A percentile compares a stretch with the other conserved stretches of the same genome.
phyloP scores from a whole-genome alignment of 2,329 filamentous ascomycete species.

The Teratosphaeria zuluensis region DNA sequence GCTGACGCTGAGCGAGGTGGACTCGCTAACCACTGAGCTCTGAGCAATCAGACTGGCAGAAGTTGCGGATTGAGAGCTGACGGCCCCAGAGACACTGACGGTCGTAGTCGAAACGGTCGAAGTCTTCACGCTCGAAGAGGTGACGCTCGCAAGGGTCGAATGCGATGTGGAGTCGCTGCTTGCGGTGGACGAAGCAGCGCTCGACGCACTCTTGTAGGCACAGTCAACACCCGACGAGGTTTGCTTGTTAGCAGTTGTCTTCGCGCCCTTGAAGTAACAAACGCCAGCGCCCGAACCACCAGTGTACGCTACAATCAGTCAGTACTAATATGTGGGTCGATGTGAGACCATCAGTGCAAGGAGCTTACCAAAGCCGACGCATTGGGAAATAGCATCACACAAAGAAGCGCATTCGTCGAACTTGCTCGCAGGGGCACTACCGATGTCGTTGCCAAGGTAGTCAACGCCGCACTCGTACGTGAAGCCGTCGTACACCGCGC shows the following conservation, averaged over 20 bases:
- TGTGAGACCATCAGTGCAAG: too few relatives aligned
- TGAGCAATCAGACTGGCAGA: neutral
- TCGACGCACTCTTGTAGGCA: neutral
- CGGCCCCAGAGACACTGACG: neutral
- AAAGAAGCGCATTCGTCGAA: slow-evolving; percentile 4
- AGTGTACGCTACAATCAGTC: neutral
- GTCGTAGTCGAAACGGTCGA: neutral
- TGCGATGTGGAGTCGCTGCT: neutral
- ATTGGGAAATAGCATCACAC: slow-evolving; percentile 7
- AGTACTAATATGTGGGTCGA: too few relatives aligned
- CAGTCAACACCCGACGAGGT: neutral
- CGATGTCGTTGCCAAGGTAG: neutral
- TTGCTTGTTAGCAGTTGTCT: neutral
- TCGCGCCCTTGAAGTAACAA: slow-evolving; percentile 1
- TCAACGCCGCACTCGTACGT: slow-evolving; percentile 2
- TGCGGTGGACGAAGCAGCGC: neutral
- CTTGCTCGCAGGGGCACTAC: neutral
- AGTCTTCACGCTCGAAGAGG: neutral
- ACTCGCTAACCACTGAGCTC: too few relatives aligned
- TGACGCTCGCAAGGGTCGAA: neutral
- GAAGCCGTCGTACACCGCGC: neutral
- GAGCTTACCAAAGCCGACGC: slow-evolving; percentile 8
- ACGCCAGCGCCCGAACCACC: neutral
- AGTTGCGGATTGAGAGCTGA: neutral
- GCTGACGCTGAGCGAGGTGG: too few relatives aligned